Evolutionary conservation across 495 filamentous ascomycete genomes (phyloP), one percentile per base, ranked within the genome.

Genomic region (Usnea hakonensis): DNA sequence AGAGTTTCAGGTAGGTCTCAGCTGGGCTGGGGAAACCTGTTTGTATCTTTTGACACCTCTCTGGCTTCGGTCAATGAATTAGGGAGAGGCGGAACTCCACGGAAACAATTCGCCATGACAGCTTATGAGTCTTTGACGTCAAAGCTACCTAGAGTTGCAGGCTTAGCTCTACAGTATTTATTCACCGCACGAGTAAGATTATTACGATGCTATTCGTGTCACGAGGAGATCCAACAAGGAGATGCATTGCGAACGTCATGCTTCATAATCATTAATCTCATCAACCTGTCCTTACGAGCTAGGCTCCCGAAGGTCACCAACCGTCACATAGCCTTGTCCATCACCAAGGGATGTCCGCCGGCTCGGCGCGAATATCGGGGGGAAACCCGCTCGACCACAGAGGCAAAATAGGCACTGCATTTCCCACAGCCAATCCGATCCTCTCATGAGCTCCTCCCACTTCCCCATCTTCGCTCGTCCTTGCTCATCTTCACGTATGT

Each of bases 381-480:
- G 44, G 58, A 60, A 36, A 3, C 40, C 35, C 9, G 36, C 21
- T 57, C 13, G 13, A 19, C 9, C 33, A n/a, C n/a, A 38, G 33
- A 36, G 5, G 35, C 13, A 38, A 38, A 37, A 13, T 37, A 28
- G 54, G 4, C 23, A 16, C 17, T 16, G 23, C 46, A 26, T 23
- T 32, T 17, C 23, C 53, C 36, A 59, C 28, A 13, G 28, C 57
- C 43, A 26, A 30, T 14, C 17, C 17, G 14, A 30, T 43, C 16
- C 28, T 37, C 36, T 62, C 50, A 54, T 28, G 35, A 35, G 16
- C 21, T 28, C 60, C 32, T 62, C 13, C 37, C 60, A 28, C 55
- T 61, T 13, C 64, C 66, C 79, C 79, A 82, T 58, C 79, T 73
- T 59, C 78, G 70, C 64, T 82, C 79, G 37, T 82, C 79, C 33